Evolutionary conservation across 495 filamentous ascomycete species (phyloP), one percentile per base, ranked within the genome.

Genomic region (Chaetomium cochliodes): DNA sequence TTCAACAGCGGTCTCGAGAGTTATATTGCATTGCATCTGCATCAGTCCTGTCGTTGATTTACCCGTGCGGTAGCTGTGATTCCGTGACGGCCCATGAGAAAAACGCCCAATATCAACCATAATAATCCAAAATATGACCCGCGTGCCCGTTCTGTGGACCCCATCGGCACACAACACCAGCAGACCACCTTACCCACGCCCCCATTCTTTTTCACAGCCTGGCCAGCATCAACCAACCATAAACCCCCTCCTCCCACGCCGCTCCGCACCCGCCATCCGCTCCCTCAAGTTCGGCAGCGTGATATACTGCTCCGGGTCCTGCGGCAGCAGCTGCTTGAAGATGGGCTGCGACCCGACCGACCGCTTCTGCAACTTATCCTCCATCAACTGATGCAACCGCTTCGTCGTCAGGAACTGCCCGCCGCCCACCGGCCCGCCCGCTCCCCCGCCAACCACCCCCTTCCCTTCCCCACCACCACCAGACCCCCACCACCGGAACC

Each of bases 291-390:
- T 68, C 16, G 74, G 74, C 64, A 76, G 50, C 9, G 70, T 70
- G 50, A 76, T 74, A 16, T 73, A 70, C 67, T 70, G 69, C 64
- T 76, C 74, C 46, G 68, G 72, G 25, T 76, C 74, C 11, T 63
- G 60, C 20, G 73, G 74, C 26, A 76, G 65, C 47, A 76, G 51
- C 65, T 76, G 74, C 66, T 74, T 76, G 30, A 76, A 76, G 5
- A 76, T 76, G 0, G 74, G 74, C 66, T 76, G 74, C 5, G 62
- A 64, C 16, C 70, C 74, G 0, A 64, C 67, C 46, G 60, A 57
- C 33, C 69, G 51, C 53, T 70, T 73, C 58, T 73, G 72, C 54
- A 76, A 58, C 39, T 55, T 33, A 16, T 74, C 69, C 66, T 76
- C 74, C 65, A 76, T 68, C 49, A 76, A 64, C 64, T 76, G 74